Evolutionary conservation across 768 basidiomycete genomes (phyloP), one percentile per base, ranked within the genome.

Genomic region (Rhodotorula kratochvilovae): DNA sequence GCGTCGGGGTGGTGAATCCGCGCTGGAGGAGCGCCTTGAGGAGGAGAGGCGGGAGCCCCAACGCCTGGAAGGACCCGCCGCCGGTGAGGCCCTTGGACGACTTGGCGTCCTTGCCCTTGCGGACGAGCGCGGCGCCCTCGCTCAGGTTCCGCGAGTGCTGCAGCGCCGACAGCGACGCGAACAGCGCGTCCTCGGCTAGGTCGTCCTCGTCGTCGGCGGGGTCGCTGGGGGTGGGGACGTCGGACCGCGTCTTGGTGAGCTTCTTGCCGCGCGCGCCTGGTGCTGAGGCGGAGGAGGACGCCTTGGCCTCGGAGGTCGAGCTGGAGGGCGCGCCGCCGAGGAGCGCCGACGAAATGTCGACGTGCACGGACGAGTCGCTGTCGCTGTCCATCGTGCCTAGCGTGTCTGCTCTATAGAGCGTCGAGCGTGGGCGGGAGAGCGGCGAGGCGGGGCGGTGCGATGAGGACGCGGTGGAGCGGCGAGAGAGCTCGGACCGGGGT

Each of bases 21-120:
- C 95, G 89, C n/a, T 94, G 84, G 4, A 89, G 89, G 50, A 98
- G 82, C 4, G 92, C 89, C 61, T 91, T 87, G 31, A 97, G 84
- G 3, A 97, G 82, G 36, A 87, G 86, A 0, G 92, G 91, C 73
- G 90, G 86, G 16, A 97, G 85, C 67, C 91, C 92, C 91, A 97
- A 92, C 85, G 88, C 89, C 80, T 96, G 93, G 76, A 96, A 97
- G 73, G 92, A 95, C 29, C 93, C 93, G 42, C 93, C 93, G 43
- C 93, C 93, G 21, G 90, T 84, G 77, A 91, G 88, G 27, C 88
- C 79, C 77, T 89, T 90, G 29, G 82, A 81, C 79, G 89, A 89
- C 76, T 90, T 92, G 48, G 67, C 67, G 54, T 79, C 77, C 46
- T 75, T 77, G 21, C 86, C 83, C 76, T 87, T 89, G 79, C 91